Evolutionary conservation across 805 yeast species (phyloP).

Genomic region (Phaffomyces thermotolerans): DNA sequence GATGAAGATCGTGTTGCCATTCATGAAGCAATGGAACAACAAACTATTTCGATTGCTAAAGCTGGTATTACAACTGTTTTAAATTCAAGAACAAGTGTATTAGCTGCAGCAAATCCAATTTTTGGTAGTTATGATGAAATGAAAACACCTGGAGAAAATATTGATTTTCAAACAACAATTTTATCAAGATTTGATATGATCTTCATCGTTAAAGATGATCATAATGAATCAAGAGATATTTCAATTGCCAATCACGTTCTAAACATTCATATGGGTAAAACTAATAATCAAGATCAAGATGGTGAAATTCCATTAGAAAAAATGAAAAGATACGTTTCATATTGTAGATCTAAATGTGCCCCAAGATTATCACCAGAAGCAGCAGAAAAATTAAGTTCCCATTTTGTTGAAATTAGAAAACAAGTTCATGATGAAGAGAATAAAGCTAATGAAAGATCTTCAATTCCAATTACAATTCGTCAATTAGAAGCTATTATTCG

Average conservation of each 20-base stretch:
- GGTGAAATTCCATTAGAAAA: slow-evolving; percentile 84
- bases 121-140: slow-evolving; percentile 95
- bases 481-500: slow-evolving; percentile 96
- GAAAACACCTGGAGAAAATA: slow-evolving; percentile 95
- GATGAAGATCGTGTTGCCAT: slow-evolving; percentile 98
- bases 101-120: slow-evolving; percentile 97
- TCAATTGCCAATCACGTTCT: slow-evolving; percentile 92
- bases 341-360: slow-evolving; percentile 85
- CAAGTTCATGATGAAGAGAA: slow-evolving; percentile 75
- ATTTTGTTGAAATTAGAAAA: slow-evolving; percentile 85
- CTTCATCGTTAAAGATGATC: slow-evolving; percentile 93
- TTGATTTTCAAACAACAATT: slow-evolving; percentile 95
- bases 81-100: slow-evolving; percentile 91
- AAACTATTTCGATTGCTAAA: slow-evolving; percentile 95
- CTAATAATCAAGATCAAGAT: slow-evolving; percentile 42
- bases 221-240: slow-evolving; percentile 75
- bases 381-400: slow-evolving; percentile 81
- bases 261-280: slow-evolving; percentile 86
- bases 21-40: slow-evolving; percentile 99
- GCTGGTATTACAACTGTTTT: slow-evolving; percentile 98
- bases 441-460: slow-evolving; percentile 78
- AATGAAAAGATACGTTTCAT: slow-evolving; percentile 89
- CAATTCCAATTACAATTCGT: slow-evolving; percentile 95
- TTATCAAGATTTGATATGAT: slow-evolving; percentile 98
- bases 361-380: slow-evolving; percentile 89